Percentiles rank a stretch among this genome's conserved stretches.
Evolutionary conservation across 257 asterid genomes (phyloP).

Genomic region (Nicotiana benthamiana): DNA sequence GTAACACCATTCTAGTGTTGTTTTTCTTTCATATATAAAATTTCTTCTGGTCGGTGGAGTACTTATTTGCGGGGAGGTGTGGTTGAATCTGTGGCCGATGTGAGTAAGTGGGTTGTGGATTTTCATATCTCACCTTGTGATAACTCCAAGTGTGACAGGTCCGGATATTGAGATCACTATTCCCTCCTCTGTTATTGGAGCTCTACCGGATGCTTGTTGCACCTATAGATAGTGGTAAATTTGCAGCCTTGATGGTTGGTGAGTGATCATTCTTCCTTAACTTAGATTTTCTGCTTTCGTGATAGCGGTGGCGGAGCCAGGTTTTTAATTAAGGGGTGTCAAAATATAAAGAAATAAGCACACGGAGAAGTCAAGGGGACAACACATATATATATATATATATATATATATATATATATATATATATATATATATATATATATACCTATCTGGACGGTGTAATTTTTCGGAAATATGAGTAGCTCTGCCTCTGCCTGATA

Average conservation of each 20-base stretch:
- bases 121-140: neutral
- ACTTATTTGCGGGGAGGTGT: neutral
- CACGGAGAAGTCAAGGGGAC: too few species aligned
- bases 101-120: neutral
- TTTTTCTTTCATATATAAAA: neutral
- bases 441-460: neutral
- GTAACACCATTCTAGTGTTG: conserved; percentile 20
- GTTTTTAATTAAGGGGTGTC: too few species aligned
- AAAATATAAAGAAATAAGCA: too few species aligned
- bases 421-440: too few species aligned
- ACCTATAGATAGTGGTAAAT: conserved; percentile 60
- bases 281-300: neutral
- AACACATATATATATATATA: too few species aligned
- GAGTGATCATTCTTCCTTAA: conserved; percentile 20
- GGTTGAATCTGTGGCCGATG: neutral
- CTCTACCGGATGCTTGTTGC: conserved; percentile 62
- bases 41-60: neutral
- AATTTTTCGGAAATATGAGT: too few species aligned
- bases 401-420: too few species aligned
- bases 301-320: neutral
- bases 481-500: too few species aligned
- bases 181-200: conserved; percentile 56
- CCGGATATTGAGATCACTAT: conserved; percentile 52
- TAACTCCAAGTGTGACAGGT: conserved; percentile 30
- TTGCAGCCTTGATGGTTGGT: conserved; percentile 84